phyloP scores from a whole-genome alignment of 2,329 filamentous ascomycete genomes.

The Grosmannia penicillata region DNA sequence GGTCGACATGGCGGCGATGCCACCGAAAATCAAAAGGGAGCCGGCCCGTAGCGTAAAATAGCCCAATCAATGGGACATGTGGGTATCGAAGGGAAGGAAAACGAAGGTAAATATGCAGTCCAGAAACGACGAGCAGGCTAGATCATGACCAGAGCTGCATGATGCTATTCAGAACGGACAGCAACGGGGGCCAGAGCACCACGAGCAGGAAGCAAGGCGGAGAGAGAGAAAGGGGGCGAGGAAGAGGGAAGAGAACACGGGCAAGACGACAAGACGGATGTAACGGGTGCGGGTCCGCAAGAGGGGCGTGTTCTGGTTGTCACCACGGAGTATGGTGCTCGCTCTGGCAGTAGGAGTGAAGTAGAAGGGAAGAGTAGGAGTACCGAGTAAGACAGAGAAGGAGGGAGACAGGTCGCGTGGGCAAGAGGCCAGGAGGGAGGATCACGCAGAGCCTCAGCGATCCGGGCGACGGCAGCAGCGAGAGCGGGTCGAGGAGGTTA shows the following conservation, averaged over 20 bases:
- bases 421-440: too few species aligned
- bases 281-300: too few species aligned
- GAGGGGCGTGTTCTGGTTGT: too few species aligned
- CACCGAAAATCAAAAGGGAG: constrained; percentile 13
- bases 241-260: background rate
- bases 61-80: constrained; percentile 32
- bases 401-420: too few species aligned
- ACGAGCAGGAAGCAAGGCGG: constrained; percentile 1
- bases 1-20: constrained; percentile 26
- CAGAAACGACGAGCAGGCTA: constrained; percentile 1
- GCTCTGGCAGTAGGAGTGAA: too few species aligned
- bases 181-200: constrained; percentile 1
- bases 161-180: constrained; percentile 13
- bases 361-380: too few species aligned
- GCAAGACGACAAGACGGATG: background rate
- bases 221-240: background rate
- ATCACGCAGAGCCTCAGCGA: too few species aligned
- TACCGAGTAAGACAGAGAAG: too few species aligned
- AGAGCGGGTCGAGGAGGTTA: too few species aligned
- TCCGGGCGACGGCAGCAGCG: too few species aligned
- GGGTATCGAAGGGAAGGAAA: constrained; percentile 3
- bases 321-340: too few species aligned
- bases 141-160: constrained; percentile 4
- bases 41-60: constrained; percentile 16
- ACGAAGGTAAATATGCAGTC: background rate